These are phyloP conservation scores for Aspergillus sp. DNA, from an alignment of 2,329 filamentous ascomycete genomes.

Conservation along the genomic window DNA sequence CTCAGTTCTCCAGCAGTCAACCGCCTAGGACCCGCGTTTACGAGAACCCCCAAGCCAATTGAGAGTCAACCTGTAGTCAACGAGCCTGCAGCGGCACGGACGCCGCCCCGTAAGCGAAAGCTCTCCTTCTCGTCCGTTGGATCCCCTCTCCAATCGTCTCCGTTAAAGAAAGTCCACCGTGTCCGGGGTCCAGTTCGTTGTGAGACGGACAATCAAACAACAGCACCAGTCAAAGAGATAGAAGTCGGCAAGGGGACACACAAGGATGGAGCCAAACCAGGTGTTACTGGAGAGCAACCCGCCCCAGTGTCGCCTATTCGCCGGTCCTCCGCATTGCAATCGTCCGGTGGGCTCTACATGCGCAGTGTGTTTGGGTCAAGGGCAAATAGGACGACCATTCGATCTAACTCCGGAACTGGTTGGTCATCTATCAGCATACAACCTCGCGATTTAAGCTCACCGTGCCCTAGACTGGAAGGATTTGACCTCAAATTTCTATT, in stretches of 20 bases:
- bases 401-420: slow-evolving; percentile 30
- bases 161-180: slow-evolving; percentile 35
- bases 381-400: slow-evolving; percentile 23
- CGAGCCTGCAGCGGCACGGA: slow-evolving; percentile 21
- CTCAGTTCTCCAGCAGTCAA: slow-evolving; percentile 37
- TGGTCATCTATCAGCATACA: slow-evolving; percentile 9
- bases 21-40: slow-evolving; percentile 33
- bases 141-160: slow-evolving; percentile 43
- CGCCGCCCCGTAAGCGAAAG: slow-evolving; percentile 38
- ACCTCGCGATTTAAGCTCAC: slow-evolving; percentile 10
- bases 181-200: slow-evolving; percentile 17
- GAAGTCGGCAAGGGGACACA: slow-evolving; percentile 10
- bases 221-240: slow-evolving; percentile 19
- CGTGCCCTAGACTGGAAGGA: slow-evolving; percentile 44
- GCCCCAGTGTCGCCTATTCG: slow-evolving; percentile 23
- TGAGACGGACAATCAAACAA: slow-evolving; percentile 21
- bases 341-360: slow-evolving; percentile 31
- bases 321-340: slow-evolving; percentile 28
- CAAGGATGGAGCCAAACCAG: slow-evolving; percentile 9
- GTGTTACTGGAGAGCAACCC: slow-evolving; percentile 12
- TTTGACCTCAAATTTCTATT: slow-evolving; percentile 52
- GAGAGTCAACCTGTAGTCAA: slow-evolving; percentile 17
- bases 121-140: slow-evolving; percentile 36
- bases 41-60: slow-evolving; percentile 25
- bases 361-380: slow-evolving; percentile 25